A percentile compares a stretch with the other conserved stretches of the same genome.
Evolutionary conservation across 768 basidiomycete species (phyloP).

Genomic region (Sarcomyxa edulis): DNA sequence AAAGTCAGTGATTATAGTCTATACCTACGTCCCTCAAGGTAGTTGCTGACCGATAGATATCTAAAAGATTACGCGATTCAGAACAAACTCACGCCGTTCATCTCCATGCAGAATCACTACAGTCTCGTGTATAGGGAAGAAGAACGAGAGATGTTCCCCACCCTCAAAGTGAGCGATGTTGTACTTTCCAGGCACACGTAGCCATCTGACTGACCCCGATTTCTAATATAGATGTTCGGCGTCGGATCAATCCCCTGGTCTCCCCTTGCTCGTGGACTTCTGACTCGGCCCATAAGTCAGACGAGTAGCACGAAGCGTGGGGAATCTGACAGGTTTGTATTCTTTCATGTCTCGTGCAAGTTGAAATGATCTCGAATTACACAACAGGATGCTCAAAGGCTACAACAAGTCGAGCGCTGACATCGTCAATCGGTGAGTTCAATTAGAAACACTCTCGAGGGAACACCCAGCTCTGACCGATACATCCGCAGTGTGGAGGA

Average conservation of each 20-base stretch:
- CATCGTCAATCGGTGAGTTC: slow-evolving; percentile 32
- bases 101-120: slow-evolving; percentile 69
- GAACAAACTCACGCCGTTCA: slow-evolving; percentile 55
- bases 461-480: background rate
- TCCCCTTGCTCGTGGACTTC: slow-evolving; percentile 46
- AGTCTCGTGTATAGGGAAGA: slow-evolving; percentile 60
- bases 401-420: slow-evolving; percentile 20
- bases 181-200: background rate
- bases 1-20: slow-evolving; percentile 30
- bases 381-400: background rate
- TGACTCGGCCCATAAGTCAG: slow-evolving; percentile 33
- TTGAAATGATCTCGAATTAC: background rate
- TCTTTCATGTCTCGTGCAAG: background rate
- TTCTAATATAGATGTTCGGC: slow-evolving; percentile 44
- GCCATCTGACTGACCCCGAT: background rate
- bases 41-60: background rate
- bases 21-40: background rate
- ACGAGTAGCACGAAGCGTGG: slow-evolving; percentile 33
- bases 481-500: slow-evolving; percentile 39
- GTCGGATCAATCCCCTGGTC: slow-evolving; percentile 59
- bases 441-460: slow-evolving; percentile 1
- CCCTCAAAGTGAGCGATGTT: slow-evolving; percentile 34
- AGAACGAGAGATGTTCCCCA: slow-evolving; percentile 60
- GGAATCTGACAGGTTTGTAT: slow-evolving; percentile 27
- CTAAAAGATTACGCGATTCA: slow-evolving; percentile 51